Evolutionary conservation across 75 land plant species (phyloP).

Genomic region (Picea glauca): DNA sequence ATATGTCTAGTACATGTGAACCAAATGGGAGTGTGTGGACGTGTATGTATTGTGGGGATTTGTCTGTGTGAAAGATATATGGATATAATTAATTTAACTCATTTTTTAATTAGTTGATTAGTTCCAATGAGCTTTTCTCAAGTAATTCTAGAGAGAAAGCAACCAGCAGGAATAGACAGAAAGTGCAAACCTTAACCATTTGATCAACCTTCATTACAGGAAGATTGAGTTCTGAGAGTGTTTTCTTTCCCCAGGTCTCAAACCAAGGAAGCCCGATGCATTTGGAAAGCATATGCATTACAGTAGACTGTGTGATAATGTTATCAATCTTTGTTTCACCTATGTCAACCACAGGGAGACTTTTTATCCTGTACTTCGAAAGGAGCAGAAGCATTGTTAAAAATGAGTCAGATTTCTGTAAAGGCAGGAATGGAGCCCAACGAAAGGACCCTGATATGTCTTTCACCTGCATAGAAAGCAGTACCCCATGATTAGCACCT

Average conservation of each 20-base stretch:
- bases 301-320: conserved; percentile 73
- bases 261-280: conserved; percentile 84
- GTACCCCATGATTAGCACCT: not conserved
- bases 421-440: conserved; percentile 92
- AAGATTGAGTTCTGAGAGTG: conserved; percentile 69
- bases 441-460: conserved; percentile 90
- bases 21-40: not conserved
- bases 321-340: conserved; percentile 68
- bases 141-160: not conserved
- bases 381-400: conserved; percentile 78
- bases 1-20: not conserved
- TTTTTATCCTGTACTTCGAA: conserved; percentile 88
- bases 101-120: not conserved
- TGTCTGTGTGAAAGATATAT: not conserved
- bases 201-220: conserved; percentile 51
- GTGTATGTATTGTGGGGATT: not conserved
- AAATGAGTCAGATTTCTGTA: conserved; percentile 66
- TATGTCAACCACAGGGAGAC: conserved; percentile 79
- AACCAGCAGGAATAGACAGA: not conserved
- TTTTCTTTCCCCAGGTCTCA: conserved; percentile 70
- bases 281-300: conserved; percentile 82
- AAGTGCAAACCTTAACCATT: conserved; percentile 47
- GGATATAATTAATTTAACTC: not conserved
- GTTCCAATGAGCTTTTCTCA: not conserved
- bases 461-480: conserved; percentile 47